Evolutionary conservation across 2,329 filamentous ascomycete species (phyloP).

Genomic region (Penicillium sp.): DNA sequence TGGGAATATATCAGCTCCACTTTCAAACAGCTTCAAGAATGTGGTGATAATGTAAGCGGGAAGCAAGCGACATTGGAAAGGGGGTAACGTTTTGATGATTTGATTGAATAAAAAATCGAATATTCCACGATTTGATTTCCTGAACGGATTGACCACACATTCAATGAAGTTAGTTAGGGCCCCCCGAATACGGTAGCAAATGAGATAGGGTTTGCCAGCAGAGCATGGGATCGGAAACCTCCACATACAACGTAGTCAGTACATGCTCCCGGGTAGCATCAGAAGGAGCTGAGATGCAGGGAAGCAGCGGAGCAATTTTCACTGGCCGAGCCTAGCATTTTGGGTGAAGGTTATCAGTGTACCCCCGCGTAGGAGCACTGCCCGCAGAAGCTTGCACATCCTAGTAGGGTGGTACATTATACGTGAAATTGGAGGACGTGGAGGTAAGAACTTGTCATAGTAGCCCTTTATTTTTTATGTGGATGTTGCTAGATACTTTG

Average conservation of each 20-base stretch:
- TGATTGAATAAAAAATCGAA: background rate
- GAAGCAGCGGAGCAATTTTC: conserved; percentile 12
- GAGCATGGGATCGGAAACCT: background rate
- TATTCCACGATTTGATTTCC: background rate
- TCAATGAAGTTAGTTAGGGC: background rate
- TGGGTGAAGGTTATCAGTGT: background rate
- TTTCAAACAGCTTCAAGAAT: conserved; percentile 5
- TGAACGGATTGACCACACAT: background rate
- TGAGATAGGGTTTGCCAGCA: background rate
- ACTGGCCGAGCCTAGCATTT: conserved; percentile 11
- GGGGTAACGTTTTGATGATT: background rate
- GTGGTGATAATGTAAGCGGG: conserved; percentile 1
- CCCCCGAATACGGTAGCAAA: background rate
- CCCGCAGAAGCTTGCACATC: background rate
- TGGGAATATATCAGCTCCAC: conserved; percentile 1
- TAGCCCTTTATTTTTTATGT: background rate
- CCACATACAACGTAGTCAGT: background rate
- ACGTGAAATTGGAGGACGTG: background rate
- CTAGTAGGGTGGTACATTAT: background rate
- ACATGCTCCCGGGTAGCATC: background rate
- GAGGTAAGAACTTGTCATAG: background rate
- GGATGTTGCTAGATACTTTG: background rate
- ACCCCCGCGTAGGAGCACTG: background rate
- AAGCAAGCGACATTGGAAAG: background rate
- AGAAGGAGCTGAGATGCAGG: background rate